phyloP scores from a whole-genome alignment of 345 rosid species.

The Streptanthus diversifolius region DNA sequence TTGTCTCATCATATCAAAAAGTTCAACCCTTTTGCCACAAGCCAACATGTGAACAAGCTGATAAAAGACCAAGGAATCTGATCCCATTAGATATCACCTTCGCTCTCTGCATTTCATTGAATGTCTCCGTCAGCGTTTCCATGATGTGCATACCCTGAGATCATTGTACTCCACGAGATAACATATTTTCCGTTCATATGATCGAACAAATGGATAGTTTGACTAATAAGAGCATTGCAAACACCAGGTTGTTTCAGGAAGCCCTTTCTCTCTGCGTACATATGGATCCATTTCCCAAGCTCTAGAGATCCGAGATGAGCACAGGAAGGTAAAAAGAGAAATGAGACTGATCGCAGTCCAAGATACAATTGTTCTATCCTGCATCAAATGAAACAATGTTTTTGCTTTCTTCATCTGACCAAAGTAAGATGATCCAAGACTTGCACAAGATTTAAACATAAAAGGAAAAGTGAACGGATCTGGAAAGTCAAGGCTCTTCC shows the following conservation, averaged over 20 bases:
- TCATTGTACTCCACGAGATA: constrained; percentile 67
- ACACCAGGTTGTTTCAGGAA: constrained; percentile 31
- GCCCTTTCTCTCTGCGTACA: constrained; percentile 37
- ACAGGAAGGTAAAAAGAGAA: constrained; percentile 49
- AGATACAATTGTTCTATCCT: constrained; percentile 46
- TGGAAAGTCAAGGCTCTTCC: constrained; percentile 32
- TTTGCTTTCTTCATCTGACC: constrained; percentile 52
- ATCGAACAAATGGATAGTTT: constrained; percentile 41
- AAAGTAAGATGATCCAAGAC: constrained; percentile 21
- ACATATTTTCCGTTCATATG: constrained; percentile 41
- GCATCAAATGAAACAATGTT: constrained; percentile 41
- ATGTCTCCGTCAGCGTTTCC: constrained; percentile 45
- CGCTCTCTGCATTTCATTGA: constrained; percentile 45
- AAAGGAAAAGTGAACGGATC: constrained; percentile 58
- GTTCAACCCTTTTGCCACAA: constrained; percentile 40
- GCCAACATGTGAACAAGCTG: constrained; percentile 56
- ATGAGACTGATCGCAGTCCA: constrained; percentile 58
- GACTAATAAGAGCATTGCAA: constrained; percentile 42
- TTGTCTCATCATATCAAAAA: constrained; percentile 45
- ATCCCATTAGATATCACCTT: constrained; percentile 44
- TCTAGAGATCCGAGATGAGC: constrained; percentile 53
- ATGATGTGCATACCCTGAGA: constrained; percentile 54
- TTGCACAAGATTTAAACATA: constrained; percentile 48
- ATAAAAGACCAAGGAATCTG: constrained; percentile 52
- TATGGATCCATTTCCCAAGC: constrained; percentile 59